Evolutionary conservation across 2,329 filamentous ascomycete genomes (phyloP), one percentile per base, ranked within the genome.

Genomic region (Rutstroemia sp.): DNA sequence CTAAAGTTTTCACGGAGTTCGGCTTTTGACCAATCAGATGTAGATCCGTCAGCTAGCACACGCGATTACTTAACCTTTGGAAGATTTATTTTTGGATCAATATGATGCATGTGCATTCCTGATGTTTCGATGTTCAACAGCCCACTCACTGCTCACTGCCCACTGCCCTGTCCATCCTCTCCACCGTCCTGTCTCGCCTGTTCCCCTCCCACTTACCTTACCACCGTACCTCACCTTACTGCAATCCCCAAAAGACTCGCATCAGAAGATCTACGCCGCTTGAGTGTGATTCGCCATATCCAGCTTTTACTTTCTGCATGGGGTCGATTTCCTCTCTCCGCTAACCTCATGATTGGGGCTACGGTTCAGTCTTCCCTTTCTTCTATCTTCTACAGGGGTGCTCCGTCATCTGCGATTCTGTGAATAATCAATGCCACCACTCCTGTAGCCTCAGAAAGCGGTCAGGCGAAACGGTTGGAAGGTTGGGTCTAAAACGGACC

Each of bases 211-310:
- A 23, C 34, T 14, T 44, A 34, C 23, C 39, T 19, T 42, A 25
- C 44, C 38, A 54, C 17, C 34, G 9, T 44, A 34, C 23, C 39
- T 49, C 36, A 55, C 52, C 46, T 27, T 27, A 27, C 25, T 7
- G 25, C 25, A 27, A 27, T 51, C 51, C 50, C 44, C 44, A n/a
- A 25, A 45, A 19, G 51, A 36, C 44, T 39, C 19, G 19, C 53
- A 56, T 56, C 53, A 56, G 53, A 56, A 51, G 53, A 56, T 56
- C 53, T 51, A 51, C 47, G 47, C 47, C 47, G 47, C 53, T 44
- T 40, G 25, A 51, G 44, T 38, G 27, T 51, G 47, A 40, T 55
- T 55, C 53, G 47, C 44, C 42, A 40, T 50, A 21, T 48, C 19
- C 42, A 21, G 16, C 6, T n/a, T 16, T 47, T 34, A 10, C 30